Evolutionary conservation across 169 alveolate species (phyloP).

Genomic region (Cyclospora cayetanensis): DNA sequence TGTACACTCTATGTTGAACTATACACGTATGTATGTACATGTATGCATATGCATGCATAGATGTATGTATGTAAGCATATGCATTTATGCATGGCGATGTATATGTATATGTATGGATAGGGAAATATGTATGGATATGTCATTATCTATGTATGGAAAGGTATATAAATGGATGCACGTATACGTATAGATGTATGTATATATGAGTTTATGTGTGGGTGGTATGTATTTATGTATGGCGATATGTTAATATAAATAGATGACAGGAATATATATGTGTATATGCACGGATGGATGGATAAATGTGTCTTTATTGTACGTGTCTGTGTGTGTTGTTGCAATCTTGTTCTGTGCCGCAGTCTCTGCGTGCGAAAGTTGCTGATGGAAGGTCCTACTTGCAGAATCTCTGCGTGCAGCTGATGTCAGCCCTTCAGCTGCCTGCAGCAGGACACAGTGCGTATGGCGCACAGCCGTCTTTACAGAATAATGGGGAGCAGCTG

Average conservation of each 20-base stretch:
- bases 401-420: constrained; percentile 25
- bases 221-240: not conserved
- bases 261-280: not conserved
- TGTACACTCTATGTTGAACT: too few relatives aligned
- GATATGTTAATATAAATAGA: not conserved
- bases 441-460: constrained; percentile 30
- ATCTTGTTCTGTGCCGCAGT: not conserved
- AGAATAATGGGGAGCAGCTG: not conserved
- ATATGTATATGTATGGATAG: not conserved
- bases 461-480: not conserved
- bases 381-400: constrained; percentile 66
- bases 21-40: too few relatives aligned
- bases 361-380: constrained; percentile 43
- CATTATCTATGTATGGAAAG: not conserved
- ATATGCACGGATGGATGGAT: not conserved
- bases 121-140: not conserved
- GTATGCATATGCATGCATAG: not conserved
- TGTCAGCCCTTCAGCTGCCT: constrained; percentile 35
- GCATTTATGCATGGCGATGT: not conserved
- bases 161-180: not conserved
- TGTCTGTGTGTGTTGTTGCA: not conserved
- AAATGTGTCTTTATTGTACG: not conserved
- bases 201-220: not conserved
- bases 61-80: not conserved
- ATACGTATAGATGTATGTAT: not conserved